Conservation (phyloP, 345 rosid species). For the Citrus inodora region DNA sequence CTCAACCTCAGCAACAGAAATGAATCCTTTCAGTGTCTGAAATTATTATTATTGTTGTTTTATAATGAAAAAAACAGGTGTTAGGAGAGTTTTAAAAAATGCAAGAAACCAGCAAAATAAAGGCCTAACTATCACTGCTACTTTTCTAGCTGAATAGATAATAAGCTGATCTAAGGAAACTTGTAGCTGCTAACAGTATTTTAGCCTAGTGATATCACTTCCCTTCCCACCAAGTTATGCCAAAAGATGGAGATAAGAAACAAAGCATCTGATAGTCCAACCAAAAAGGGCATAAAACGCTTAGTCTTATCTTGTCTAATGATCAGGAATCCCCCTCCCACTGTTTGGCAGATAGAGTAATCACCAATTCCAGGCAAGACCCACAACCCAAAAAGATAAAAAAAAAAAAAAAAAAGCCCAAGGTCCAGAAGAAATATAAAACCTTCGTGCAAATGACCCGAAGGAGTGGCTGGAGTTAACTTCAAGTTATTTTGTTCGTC, state of each 20-base stretch:
- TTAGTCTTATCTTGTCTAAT: background rate
- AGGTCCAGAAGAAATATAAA: background rate
- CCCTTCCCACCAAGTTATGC: background rate
- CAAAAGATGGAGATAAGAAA: background rate
- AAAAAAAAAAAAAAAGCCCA: background rate
- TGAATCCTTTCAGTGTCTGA: slow-evolving; percentile 78
- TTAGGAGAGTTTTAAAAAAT: slow-evolving; percentile 13
- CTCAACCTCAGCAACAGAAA: slow-evolving; percentile 74
- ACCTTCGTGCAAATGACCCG: background rate
- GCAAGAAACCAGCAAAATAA: background rate
- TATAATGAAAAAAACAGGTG: background rate
- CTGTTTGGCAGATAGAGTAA: background rate
- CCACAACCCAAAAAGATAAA: background rate
- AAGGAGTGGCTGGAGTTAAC: background rate
- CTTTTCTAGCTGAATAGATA: background rate
- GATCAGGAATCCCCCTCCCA: background rate
- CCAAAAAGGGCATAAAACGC: background rate
- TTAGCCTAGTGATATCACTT: background rate
- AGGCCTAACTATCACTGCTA: background rate
- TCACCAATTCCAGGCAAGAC: background rate
- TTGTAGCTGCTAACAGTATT: background rate
- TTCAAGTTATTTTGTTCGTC: background rate
- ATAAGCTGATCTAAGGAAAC: background rate
- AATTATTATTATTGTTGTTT: background rate
- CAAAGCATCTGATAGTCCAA: background rate